These are phyloP conservation scores for Leccinum huronense DNA, from an alignment of 1,284 basidiomycete genomes.

Conservation along the genomic window DNA sequence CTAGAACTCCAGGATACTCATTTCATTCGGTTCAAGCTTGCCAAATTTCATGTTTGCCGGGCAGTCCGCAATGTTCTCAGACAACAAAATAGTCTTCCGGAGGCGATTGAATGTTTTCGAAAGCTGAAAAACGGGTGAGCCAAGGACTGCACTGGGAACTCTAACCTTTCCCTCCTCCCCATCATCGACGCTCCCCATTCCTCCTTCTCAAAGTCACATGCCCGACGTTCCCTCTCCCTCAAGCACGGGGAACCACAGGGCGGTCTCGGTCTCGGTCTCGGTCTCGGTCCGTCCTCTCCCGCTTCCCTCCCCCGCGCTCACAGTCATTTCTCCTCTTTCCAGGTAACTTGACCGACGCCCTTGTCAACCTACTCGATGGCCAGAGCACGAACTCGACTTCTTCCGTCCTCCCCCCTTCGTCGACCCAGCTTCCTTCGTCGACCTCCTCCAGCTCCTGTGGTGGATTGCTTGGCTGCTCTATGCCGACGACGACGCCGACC, in stretches of 20 bases:
- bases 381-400: conserved; percentile 9
- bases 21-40: too few species aligned
- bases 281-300: conserved; percentile 1
- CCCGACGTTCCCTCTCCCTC: conserved; percentile 38
- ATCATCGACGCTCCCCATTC: conserved; percentile 38
- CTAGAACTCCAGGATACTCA: too few species aligned
- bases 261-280: conserved; percentile 16
- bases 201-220: conserved; percentile 39
- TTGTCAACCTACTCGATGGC: background rate
- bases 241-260: conserved; percentile 28
- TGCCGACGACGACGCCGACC: conserved; percentile 5
- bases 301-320: background rate
- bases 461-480: conserved; percentile 19
- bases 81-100: too few species aligned
- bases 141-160: too few species aligned
- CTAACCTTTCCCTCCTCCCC: conserved; percentile 11
- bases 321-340: background rate
- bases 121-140: too few species aligned
- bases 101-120: too few species aligned
- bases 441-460: conserved; percentile 14
- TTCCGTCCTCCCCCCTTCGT: conserved; percentile 14
- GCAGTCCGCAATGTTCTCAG: too few species aligned
- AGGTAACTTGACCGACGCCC: conserved; percentile 1
- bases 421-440: conserved; percentile 9
- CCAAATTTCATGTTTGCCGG: too few species aligned